Base-by-base conservation (phyloP, 768 basidiomycete species). In the Termitomyces sp. region DNA sequence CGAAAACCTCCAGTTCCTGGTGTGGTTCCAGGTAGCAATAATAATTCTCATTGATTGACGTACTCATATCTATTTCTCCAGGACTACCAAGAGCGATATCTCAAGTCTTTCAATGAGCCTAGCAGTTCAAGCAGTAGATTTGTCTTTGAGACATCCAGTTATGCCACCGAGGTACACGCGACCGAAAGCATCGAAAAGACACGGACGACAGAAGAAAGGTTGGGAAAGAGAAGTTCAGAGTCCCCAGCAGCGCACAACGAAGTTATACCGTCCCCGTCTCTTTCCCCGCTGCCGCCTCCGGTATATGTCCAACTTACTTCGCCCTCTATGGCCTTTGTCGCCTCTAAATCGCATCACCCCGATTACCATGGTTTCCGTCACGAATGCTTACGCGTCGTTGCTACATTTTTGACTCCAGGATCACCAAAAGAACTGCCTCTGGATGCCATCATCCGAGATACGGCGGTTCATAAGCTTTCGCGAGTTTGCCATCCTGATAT, bases 41-140 rank as follows among this genome's bases (percentile, higher is more conserved):
- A 56, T 52, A 53, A 46, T 62, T 56, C 30, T 40, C 3, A 10
- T 11, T 44, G 7, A 6, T 30, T 47, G 44, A 16, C 62, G 66
- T 28, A 35, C 35, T 57, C 18, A 44, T 26, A 36, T 22, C n/a
- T 32, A 54, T 22, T 44, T 10, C 44, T 56, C 3, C 22, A 76
- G 67, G 72, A 74, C 57, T 76, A 78, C 62, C 69, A 69, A 45
- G 49, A 63, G 26, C 68, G 73, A 3, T 78, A 72, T 61, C 60
- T 69, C 24, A 67, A 65, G n/a, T 62, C 71, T 35, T 63, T 65
- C 14, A 60, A 58, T 28, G 44, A 59, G 35, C 62, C 67, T 36
- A 20, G 56, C 48, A 52, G 33, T 24, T 65, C 70, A 50, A 58
- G 67, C 9, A 63, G 61, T 24, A 69, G 70, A 45, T 65, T 66